Conservation (phyloP, 2,329 filamentous ascomycete genomes). For the Daldinia sp. region DNA sequence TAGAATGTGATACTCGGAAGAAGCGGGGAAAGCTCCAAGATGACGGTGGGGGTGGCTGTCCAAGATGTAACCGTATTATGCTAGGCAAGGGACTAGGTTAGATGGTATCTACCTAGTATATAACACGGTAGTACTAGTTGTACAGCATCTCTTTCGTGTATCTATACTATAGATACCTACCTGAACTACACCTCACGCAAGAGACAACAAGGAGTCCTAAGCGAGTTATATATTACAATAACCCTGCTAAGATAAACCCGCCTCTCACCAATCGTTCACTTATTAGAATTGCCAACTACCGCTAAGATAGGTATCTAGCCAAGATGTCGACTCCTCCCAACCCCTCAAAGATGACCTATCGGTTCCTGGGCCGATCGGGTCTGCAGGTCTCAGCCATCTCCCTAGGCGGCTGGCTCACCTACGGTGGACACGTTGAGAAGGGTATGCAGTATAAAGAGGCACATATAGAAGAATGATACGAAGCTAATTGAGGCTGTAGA, state of each 20-base stretch:
- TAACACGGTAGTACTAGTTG: background rate
- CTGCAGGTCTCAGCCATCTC: conserved; percentile 80
- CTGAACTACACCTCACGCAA: background rate
- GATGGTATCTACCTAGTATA: background rate
- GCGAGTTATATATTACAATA: background rate
- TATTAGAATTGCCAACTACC: background rate
- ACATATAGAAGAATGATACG: background rate
- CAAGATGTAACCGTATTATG: conserved; percentile 4
- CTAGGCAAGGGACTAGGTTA: background rate
- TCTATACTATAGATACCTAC: background rate
- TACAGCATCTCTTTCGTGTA: background rate
- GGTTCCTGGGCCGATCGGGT: conserved; percentile 77
- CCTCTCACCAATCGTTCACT: background rate
- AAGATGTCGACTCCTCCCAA: conserved; percentile 37
- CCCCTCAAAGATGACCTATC: conserved; percentile 73
- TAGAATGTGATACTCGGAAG: background rate
- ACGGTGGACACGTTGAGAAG: conserved; percentile 78
- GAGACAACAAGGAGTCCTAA: background rate
- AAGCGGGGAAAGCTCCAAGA: conserved; percentile 2
- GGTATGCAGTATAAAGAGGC: conserved; percentile 58
- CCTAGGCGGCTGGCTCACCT: conserved; percentile 79
- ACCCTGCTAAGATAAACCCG: background rate
- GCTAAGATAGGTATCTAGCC: background rate
- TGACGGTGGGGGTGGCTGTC: background rate
- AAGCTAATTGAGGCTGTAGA: conserved; percentile 54